Percentiles rank a stretch among this genome's conserved stretches.
phyloP scores from a whole-genome alignment of 768 basidiomycete genomes.

The Pleurotus cornucopiae region DNA sequence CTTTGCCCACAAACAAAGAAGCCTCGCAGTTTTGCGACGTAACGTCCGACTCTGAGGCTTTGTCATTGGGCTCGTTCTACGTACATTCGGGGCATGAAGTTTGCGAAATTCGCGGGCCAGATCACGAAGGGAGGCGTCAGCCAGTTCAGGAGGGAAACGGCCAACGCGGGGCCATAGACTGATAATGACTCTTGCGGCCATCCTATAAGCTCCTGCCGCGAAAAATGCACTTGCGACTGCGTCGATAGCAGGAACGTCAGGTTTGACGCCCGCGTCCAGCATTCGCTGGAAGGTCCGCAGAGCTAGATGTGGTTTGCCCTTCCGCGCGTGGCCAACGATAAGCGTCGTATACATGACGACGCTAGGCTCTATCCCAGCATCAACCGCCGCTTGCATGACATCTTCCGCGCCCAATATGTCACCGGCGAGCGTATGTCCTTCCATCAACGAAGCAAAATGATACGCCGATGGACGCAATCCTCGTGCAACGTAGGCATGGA shows the following conservation, averaged over 20 bases:
- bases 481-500: conserved; percentile 55
- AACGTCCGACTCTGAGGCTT: conserved; percentile 31
- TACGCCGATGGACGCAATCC: conserved; percentile 71
- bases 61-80: conserved; percentile 19
- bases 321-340: conserved; percentile 66
- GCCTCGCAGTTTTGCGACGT: conserved; percentile 10
- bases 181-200: conserved; percentile 51
- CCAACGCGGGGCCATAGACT: conserved; percentile 62
- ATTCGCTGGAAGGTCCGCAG: conserved; percentile 56
- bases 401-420: conserved; percentile 53
- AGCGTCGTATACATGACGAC: conserved; percentile 75
- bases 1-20: conserved; percentile 1
- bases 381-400: conserved; percentile 47
- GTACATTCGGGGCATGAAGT: conserved; percentile 21
- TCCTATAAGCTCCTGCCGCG: conserved; percentile 43
- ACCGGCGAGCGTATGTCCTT: conserved; percentile 62
- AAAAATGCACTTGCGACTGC: conserved; percentile 69
- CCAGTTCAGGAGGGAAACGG: conserved; percentile 53
- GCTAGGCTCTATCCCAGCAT: conserved; percentile 51
- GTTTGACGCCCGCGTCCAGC: conserved; percentile 54
- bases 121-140: conserved; percentile 36
- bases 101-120: conserved; percentile 47
- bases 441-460: conserved; percentile 74
- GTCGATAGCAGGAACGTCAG: conserved; percentile 70
- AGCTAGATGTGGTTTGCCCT: conserved; percentile 50